phyloP scores from a whole-genome alignment of 2,329 filamentous ascomycete species.

The Apiospora phragmitis region DNA sequence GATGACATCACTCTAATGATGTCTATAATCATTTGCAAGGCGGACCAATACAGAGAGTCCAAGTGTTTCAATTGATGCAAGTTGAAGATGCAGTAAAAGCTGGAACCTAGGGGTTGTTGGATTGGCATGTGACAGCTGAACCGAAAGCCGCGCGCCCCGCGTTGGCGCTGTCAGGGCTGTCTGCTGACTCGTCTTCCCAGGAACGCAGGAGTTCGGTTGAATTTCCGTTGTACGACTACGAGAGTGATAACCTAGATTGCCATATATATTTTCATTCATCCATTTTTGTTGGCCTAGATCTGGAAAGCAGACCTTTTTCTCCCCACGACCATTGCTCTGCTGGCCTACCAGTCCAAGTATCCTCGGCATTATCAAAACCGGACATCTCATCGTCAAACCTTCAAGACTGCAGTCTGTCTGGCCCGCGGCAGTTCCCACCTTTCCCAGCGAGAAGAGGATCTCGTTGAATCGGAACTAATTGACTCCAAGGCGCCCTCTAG shows the following conservation, averaged over 20 bases:
- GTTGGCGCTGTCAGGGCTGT: constrained; percentile 1
- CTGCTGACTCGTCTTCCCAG: neutral
- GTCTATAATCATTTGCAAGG: neutral
- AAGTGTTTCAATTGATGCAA: neutral
- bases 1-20: neutral
- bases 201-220: neutral
- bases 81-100: neutral
- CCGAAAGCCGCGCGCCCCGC: neutral
- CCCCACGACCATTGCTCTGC: neutral
- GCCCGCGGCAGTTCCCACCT: neutral
- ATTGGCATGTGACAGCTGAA: neutral
- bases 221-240: neutral
- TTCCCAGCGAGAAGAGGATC: neutral
- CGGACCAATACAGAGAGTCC: neutral
- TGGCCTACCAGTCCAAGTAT: neutral
- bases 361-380: neutral
- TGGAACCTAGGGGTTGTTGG: neutral
- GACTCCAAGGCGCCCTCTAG: neutral
- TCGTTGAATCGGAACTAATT: neutral
- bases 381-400: neutral
- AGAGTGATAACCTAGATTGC: constrained; percentile 13
- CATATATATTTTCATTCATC: constrained; percentile 23
- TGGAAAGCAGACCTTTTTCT: neutral
- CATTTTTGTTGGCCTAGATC: neutral
- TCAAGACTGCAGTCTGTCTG: neutral